Percentiles rank a stretch among this genome's conserved stretches.
These are phyloP conservation scores for Aspergillus sp. DNA, from an alignment of 2,329 filamentous ascomycete species.

Conservation along the genomic window DNA sequence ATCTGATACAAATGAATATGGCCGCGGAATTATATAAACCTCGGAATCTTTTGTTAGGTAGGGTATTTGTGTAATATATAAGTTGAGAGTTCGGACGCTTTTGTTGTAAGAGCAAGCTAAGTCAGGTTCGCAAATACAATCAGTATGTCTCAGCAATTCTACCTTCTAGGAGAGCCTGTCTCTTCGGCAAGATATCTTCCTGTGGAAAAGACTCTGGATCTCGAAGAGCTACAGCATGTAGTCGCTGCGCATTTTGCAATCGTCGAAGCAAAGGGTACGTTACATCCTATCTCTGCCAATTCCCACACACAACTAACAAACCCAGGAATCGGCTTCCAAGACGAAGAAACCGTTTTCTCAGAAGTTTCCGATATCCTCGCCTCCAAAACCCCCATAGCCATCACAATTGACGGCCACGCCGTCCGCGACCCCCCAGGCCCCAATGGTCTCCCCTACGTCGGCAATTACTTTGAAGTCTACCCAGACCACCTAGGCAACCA, in stretches of 20 bases:
- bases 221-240: constrained; percentile 15
- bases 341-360: constrained; percentile 5
- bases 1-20: too few species aligned
- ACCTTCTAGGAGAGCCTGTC: constrained; percentile 14
- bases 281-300: neutral
- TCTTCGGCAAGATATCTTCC: constrained; percentile 16
- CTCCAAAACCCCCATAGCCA: constrained; percentile 10
- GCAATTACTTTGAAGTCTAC: constrained; percentile 50
- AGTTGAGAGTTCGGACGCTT: too few species aligned
- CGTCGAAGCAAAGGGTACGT: constrained; percentile 22
- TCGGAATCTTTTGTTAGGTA: neutral
- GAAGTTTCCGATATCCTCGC: constrained; percentile 8
- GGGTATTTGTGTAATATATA: too few species aligned
- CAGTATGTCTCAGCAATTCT: constrained; percentile 9
- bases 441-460: constrained; percentile 34
- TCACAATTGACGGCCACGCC: constrained; percentile 23
- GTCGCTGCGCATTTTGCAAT: constrained; percentile 26
- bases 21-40: neutral
- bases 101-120: too few species aligned
- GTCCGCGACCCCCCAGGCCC: constrained; percentile 21
- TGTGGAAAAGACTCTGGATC: constrained; percentile 13
- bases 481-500: constrained; percentile 55
- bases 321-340: constrained; percentile 16
- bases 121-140: neutral
- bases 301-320: neutral